A percentile compares a stretch with the other conserved stretches of the same genome.
phyloP scores from a whole-genome alignment of 225 moss, liverwort and hornwort genomes.

The Pseudisothecium myosuroides region DNA sequence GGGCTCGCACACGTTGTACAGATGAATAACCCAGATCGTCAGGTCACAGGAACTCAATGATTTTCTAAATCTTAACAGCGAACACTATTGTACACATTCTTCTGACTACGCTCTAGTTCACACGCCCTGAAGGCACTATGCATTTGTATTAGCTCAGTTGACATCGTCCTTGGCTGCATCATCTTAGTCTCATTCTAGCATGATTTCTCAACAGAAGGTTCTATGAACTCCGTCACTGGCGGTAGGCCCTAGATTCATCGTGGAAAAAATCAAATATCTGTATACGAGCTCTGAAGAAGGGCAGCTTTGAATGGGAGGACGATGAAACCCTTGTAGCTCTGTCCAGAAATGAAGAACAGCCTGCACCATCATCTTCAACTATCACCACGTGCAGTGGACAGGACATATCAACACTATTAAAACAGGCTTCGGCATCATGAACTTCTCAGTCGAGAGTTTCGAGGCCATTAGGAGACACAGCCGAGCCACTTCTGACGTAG shows the following conservation, averaged over 20 bases:
- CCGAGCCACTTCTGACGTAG: background rate
- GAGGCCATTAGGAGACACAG: background rate
- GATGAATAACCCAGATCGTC: background rate
- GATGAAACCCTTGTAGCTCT: background rate
- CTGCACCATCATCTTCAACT: background rate
- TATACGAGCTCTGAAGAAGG: background rate
- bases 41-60: background rate
- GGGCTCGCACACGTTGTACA: background rate
- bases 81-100: conserved; percentile 1
- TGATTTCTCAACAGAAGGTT: background rate
- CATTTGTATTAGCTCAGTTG: background rate
- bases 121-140: background rate
- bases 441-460: conserved; percentile 2
- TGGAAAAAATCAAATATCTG: background rate
- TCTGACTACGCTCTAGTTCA: background rate
- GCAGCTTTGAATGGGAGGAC: background rate
- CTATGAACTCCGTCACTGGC: background rate
- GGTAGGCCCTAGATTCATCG: background rate
- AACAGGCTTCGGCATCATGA: background rate
- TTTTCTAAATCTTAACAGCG: background rate
- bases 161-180: background rate
- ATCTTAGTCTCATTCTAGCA: background rate
- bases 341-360: background rate
- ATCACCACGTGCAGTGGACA: background rate
- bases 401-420: background rate